These are phyloP conservation scores for Tolypocladium album DNA, from an alignment of 2,329 filamentous ascomycete species.

Conservation along the genomic window DNA sequence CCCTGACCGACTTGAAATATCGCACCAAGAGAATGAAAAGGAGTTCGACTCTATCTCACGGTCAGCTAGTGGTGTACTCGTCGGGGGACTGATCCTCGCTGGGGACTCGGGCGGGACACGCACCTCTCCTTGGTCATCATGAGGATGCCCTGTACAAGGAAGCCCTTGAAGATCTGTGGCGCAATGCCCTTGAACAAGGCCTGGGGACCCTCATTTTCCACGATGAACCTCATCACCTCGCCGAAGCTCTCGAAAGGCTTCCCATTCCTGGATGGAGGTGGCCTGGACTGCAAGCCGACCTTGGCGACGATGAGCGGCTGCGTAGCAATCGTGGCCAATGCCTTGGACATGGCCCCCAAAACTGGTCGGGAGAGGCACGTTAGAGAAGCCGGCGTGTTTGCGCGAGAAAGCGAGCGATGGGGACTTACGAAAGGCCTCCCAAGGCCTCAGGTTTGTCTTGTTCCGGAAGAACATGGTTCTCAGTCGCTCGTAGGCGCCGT, in stretches of 20 bases:
- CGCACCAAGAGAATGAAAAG: constrained; percentile 78
- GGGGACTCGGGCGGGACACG: constrained; percentile 9
- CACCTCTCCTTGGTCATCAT: constrained; percentile 99
- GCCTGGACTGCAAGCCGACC: constrained; percentile 88
- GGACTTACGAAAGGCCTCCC: constrained; percentile 82
- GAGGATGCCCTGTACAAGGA: constrained; percentile 86
- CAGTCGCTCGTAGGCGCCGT: constrained; percentile 88
- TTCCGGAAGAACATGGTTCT: constrained; percentile 68
- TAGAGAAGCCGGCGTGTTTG: not conserved
- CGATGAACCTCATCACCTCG: constrained; percentile 91
- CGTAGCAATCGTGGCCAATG: constrained; percentile 80
- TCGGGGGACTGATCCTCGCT: not conserved
- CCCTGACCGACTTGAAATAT: constrained; percentile 62
- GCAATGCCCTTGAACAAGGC: constrained; percentile 96
- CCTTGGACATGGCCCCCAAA: constrained; percentile 86
- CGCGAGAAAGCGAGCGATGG: not conserved
- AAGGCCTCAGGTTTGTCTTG: constrained; percentile 63
- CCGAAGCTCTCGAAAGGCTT: constrained; percentile 89
- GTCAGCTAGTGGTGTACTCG: not conserved
- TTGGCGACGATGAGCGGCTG: constrained; percentile 97
- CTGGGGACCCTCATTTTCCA: constrained; percentile 71
- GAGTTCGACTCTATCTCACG: constrained; percentile 60
- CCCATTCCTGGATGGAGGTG: constrained; percentile 71
- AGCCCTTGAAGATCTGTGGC: constrained; percentile 84
- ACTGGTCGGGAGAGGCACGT: constrained; percentile 36